phyloP scores from a whole-genome alignment of 129 eudicot species.

The Sambucus nigra region DNA sequence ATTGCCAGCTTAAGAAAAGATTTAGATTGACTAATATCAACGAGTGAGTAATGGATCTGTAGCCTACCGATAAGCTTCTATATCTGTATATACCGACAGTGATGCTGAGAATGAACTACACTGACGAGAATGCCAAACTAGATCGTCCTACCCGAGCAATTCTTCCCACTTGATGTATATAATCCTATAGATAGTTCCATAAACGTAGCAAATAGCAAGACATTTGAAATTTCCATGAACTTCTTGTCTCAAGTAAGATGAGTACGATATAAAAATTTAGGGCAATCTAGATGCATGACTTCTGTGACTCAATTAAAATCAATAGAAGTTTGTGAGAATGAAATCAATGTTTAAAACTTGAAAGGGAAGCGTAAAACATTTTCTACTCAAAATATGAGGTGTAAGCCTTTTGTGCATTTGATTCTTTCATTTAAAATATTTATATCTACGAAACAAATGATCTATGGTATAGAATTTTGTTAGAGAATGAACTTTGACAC shows the following conservation, averaged over 20 bases:
- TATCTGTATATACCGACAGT: constrained; percentile 78
- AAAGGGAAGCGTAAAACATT: too few species aligned
- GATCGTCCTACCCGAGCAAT: constrained; percentile 98
- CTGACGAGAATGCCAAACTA: constrained; percentile 75
- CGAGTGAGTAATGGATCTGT: neutral
- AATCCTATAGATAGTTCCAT: constrained; percentile 46
- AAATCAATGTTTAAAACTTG: too few species aligned
- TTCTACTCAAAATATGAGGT: too few species aligned
- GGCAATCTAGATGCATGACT: neutral
- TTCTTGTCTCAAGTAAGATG: neutral
- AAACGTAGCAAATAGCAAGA: neutral
- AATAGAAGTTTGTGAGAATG: too few species aligned
- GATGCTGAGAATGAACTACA: constrained; percentile 88
- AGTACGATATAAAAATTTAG: neutral
- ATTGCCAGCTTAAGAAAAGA: neutral
- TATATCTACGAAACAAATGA: too few species aligned
- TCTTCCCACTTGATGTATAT: constrained; percentile 94
- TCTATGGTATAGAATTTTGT: too few species aligned
- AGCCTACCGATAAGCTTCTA: constrained; percentile 72
- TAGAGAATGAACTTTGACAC: too few species aligned
- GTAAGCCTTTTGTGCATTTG: too few species aligned
- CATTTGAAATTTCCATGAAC: neutral
- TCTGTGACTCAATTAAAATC: too few species aligned
- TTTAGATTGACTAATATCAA: neutral
- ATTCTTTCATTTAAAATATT: too few species aligned